Evolutionary conservation across 148 eudicot species (phyloP), one percentile per base, ranked within the genome.

Genomic region (Arctostaphylos glauca): DNA sequence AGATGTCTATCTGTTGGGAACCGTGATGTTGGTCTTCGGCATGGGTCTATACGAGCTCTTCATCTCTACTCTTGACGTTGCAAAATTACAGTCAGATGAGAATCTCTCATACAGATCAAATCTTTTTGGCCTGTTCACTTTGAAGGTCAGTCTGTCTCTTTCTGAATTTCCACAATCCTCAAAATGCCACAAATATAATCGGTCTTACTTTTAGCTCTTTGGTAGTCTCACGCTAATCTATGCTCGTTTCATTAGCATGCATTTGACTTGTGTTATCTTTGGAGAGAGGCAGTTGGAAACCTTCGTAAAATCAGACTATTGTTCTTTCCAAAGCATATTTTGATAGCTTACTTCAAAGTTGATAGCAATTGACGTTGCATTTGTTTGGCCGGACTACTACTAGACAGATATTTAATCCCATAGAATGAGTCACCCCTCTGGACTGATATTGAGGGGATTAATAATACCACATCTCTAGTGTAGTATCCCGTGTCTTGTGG

Each of bases 1-100:
- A 94, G 99, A 96, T 93, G 86, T 89, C n/a, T 96, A 96, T 87
- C 90, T 96, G 25, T 86, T 96, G 60, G 99, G 99, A 88, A 96
- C 99, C 21, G 99, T 96, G 85, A 96, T 96, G 99, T 82, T 96
- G 87, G 95, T 96, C 6, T 94, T 96, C 82, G 99, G 98, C 84
- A 94, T 96, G 99, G 99, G 99, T 54, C 93, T 96, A 19, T 94
- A 94, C 84, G 99, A 96, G 88, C 99, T 96, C 77, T 96, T 96
- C 86, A 93, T 96, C 80, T 91, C 93, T 87, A 90, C 87, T 84
- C 93, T 96, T n/a, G 98, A 94, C 84, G 89, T 89, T 81, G 87
- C 79, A 25, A 86, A 91, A 55, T 82, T 93, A 50, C 87, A 58
- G 55, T 77, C 91, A 4, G 85, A 84, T 4, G 86, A 76, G 58